These are phyloP conservation scores for Pseudomonodictys pantanalensis DNA, from an alignment of 495 filamentous ascomycete genomes.

Conservation along the genomic window DNA sequence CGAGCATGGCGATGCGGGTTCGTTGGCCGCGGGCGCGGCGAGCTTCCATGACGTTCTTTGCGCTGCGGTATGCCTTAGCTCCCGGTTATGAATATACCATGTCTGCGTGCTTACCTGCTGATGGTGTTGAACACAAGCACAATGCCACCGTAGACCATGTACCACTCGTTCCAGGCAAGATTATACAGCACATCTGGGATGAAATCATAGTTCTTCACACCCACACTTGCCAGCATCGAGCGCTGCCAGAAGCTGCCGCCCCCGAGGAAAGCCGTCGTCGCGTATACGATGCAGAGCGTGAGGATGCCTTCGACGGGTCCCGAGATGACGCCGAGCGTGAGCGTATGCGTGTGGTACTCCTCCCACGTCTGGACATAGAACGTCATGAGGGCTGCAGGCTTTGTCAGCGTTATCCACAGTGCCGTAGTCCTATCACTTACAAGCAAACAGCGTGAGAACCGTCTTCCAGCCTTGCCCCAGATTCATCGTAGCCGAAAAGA, in stretches of 20 bases:
- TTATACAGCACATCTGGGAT: conserved; percentile 69
- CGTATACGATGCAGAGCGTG: conserved; percentile 77
- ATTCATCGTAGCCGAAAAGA: conserved; percentile 89
- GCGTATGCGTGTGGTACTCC: conserved; percentile 94
- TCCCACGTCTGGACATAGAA: conserved; percentile 99
- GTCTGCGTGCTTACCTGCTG: conserved; percentile 46
- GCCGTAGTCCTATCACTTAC: conserved; percentile 46
- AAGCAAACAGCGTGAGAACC: conserved; percentile 76
- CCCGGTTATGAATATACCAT: not conserved
- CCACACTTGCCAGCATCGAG: conserved; percentile 68
- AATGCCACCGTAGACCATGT: conserved; percentile 82
- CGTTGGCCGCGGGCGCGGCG: conserved; percentile 70
- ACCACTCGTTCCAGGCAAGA: conserved; percentile 85
- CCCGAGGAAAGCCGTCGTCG: conserved; percentile 78
- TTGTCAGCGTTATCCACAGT: not conserved
- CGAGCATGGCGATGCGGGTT: conserved; percentile 67
- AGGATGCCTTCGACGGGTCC: conserved; percentile 94
- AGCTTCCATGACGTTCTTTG: conserved; percentile 75
- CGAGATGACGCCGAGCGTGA: conserved; percentile 88
- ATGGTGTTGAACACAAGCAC: conserved; percentile 82
- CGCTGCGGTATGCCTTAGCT: conserved; percentile 47
- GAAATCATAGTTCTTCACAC: conserved; percentile 58
- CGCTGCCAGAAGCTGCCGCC: conserved; percentile 91
- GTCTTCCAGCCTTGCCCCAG: conserved; percentile 92
- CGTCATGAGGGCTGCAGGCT: conserved; percentile 64